A percentile compares a stretch with the other conserved stretches of the same genome.
Conservation (phyloP, 768 basidiomycete genomes). For the Pleurotus pulmonarius region DNA sequence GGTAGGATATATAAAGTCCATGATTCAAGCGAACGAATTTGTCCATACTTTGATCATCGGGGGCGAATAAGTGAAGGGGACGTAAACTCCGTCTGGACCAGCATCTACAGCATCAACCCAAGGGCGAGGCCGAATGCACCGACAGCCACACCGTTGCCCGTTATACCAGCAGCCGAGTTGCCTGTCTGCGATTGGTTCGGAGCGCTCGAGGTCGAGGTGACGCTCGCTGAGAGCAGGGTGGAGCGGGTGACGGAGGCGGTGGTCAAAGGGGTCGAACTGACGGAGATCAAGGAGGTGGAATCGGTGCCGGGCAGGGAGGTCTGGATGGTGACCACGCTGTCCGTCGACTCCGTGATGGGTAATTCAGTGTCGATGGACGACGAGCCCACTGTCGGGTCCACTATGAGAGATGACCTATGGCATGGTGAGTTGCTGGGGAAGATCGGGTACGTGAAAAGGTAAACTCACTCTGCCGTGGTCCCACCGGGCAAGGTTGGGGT, state of each 20-base stretch:
- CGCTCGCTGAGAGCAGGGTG: not conserved
- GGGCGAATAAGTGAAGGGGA: too few species aligned
- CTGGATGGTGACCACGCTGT: not conserved
- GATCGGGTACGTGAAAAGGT: not conserved
- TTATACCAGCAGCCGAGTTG: not conserved
- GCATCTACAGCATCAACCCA: constrained; percentile 2
- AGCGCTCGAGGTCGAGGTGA: not conserved
- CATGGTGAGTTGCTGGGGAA: not conserved
- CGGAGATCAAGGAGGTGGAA: not conserved
- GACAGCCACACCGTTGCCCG: not conserved
- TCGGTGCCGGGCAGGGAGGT: not conserved
- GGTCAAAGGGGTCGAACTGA: not conserved
- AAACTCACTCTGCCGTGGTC: not conserved
- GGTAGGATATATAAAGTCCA: too few species aligned
- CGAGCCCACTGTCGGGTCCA: not conserved
- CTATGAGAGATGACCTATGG: not conserved
- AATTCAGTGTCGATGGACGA: not conserved
- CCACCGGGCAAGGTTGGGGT: not conserved
- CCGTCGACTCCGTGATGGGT: not conserved
- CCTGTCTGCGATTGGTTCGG: not conserved
- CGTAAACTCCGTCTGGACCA: not conserved
- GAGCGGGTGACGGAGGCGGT: not conserved
- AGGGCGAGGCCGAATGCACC: constrained; percentile 1
- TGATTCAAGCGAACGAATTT: too few species aligned
- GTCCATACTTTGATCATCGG: too few species aligned